Conservation (phyloP, 2,329 filamentous ascomycete species). For the Corinectria fuckeliana region DNA sequence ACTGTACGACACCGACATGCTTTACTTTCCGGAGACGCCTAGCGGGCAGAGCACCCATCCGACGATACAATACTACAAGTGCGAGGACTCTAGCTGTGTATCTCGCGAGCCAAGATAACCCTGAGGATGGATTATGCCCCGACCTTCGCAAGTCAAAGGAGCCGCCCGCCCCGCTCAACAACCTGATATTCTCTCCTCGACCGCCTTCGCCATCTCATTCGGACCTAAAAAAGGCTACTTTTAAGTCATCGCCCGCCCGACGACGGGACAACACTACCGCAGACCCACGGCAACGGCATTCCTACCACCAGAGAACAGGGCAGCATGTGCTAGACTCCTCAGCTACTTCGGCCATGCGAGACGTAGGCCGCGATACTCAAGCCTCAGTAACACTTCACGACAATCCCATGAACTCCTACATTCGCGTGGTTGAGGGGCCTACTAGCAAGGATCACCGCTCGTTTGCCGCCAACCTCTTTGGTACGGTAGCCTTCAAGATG, state of each 20-base stretch:
- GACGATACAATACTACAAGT: conserved; percentile 81
- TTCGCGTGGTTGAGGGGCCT: conserved; percentile 54
- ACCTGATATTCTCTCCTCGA: conserved; percentile 52
- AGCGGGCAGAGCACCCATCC: conserved; percentile 70
- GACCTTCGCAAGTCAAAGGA: conserved; percentile 51
- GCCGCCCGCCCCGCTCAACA: conserved; percentile 53
- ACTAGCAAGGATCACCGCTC: conserved; percentile 63
- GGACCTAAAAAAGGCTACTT: conserved; percentile 23
- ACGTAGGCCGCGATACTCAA: not conserved
- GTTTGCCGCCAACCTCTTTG: conserved; percentile 68
- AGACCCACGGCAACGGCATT: conserved; percentile 7
- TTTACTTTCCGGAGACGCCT: conserved; percentile 77
- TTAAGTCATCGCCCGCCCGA: conserved; percentile 1
- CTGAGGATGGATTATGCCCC: conserved; percentile 72
- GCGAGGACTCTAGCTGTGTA: conserved; percentile 82
- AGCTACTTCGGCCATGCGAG: not conserved
- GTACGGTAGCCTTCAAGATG: conserved; percentile 72
- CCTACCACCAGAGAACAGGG: conserved; percentile 2
- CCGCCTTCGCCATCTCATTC: conserved; percentile 27
- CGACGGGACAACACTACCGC: conserved; percentile 10
- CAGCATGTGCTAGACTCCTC: not conserved
- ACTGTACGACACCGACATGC: conserved; percentile 79
- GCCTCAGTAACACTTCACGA: not conserved
- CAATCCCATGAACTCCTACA: conserved; percentile 19
- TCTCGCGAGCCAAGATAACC: conserved; percentile 80